phyloP scores from a whole-genome alignment of 1,139 yeast genomes.

The Suhomyces kunorum region DNA sequence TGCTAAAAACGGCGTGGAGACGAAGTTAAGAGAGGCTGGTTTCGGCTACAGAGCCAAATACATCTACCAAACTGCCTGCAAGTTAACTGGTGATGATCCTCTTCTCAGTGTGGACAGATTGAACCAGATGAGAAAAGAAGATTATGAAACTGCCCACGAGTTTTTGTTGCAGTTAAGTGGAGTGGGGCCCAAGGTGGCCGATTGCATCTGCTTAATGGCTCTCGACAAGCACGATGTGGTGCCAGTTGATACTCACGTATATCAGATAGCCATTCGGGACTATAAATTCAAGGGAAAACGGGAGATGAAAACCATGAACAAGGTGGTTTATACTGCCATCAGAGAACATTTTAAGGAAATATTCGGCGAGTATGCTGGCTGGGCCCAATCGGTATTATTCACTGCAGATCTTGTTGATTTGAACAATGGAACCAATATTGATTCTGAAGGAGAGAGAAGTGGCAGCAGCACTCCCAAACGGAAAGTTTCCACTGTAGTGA shows the following conservation, averaged over 20 bases:
- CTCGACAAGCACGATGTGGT: constrained; percentile 84
- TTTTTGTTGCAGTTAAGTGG: constrained; percentile 73
- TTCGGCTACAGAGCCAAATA: constrained; percentile 95
- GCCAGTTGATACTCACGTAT: constrained; percentile 97
- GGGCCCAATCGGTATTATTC: constrained; percentile 95
- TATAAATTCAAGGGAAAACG: constrained; percentile 59
- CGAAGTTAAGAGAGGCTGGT: constrained; percentile 56
- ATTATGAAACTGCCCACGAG: constrained; percentile 62
- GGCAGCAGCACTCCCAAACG: neutral
- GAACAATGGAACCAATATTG: constrained; percentile 48
- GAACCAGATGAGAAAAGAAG: constrained; percentile 38
- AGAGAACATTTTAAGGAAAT: constrained; percentile 60
- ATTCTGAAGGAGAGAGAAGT: constrained; percentile 11
- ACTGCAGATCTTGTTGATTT: constrained; percentile 75
- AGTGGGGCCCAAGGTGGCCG: constrained; percentile 98
- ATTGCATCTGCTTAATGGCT: constrained; percentile 87
- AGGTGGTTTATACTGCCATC: constrained; percentile 62
- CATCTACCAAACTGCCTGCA: constrained; percentile 72
- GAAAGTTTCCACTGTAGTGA: neutral
- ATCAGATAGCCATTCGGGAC: constrained; percentile 83
- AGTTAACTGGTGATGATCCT: constrained; percentile 35
- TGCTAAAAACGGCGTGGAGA: constrained; percentile 38
- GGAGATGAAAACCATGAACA: constrained; percentile 52
- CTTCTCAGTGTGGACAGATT: constrained; percentile 35
- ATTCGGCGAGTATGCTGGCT: constrained; percentile 94